Evolutionary conservation across 768 basidiomycete genomes (phyloP), one percentile per base, ranked within the genome.

Genomic region (Holtermannia corniformis): DNA sequence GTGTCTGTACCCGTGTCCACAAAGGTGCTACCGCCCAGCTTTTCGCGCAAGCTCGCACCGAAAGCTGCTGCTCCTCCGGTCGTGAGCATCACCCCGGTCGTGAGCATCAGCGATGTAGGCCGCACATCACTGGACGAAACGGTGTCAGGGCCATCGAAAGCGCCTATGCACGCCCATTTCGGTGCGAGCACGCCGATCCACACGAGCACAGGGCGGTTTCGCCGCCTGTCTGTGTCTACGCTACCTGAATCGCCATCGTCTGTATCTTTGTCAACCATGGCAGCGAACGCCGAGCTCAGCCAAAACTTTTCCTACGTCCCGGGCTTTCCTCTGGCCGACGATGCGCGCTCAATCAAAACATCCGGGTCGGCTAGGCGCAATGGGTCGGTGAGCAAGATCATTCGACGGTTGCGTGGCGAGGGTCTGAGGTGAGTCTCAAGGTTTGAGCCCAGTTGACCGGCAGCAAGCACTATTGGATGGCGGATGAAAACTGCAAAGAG

Each of bases 391-490:
- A 90, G 87, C 16, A 90, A 90, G 72, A 87, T 90, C 26, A 92
- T 95, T 57, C 77, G 91, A 62, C 76, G 87, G 56, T 82, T 95
- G 63, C 78, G 91, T 51, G 92, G 92, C 41, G 90, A 93, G 80
- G 90, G 91, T 79, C 61, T 56, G 70, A 65, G 28, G 52, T 53
- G 20, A 10, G 52, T 41, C 4, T 4, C 47, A 21, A 43, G 26
- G 27, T 7, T 24, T 24, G 16, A 28, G n/a, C 47, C 65, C 27
- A 46, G 51, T 32, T 2, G 41, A 46, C 14, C n/a, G 22, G 23
- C 19, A 88, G 87, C 21, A 82, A 84, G 58, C 88, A 95, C 65
- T 96, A 96, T 67, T 99, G 95, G 95, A 96, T 97, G 91, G 87
- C 90, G 56, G 92, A 96, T 65, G 89, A 89, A 64, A 85, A 86